These are phyloP conservation scores for Euphorbia pulcherrima DNA, from an alignment of 345 rosid species.

Conservation along the genomic window DNA sequence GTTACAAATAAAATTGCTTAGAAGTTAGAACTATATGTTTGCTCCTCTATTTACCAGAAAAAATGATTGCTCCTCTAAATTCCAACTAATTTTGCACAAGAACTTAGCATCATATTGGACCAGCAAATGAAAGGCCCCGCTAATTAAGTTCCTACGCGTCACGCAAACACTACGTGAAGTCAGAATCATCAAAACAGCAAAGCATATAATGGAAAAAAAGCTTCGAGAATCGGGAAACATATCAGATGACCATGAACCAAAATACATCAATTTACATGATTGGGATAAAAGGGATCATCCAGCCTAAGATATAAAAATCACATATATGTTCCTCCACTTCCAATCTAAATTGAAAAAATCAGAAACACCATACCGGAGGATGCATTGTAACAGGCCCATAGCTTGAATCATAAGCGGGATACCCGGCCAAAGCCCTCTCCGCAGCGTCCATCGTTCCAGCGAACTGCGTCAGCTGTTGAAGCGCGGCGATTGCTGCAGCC, in stretches of 20 bases:
- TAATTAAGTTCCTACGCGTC: neutral
- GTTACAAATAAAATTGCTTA: neutral
- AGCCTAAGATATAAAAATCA: constrained; percentile 1
- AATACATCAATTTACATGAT: neutral
- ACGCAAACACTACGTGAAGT: neutral
- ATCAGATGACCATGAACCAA: neutral
- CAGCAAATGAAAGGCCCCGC: neutral
- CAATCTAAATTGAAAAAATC: neutral
- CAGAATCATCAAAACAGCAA: no score
- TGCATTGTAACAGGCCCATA: constrained; percentile 9
- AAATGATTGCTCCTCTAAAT: no score
- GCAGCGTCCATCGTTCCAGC: constrained; percentile 27
- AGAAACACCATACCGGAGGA: constrained; percentile 18
- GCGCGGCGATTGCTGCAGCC: constrained; percentile 29
- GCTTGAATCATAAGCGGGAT: neutral
- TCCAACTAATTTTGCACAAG: neutral
- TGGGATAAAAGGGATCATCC: neutral
- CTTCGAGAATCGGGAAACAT: neutral
- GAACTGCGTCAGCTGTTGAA: constrained; percentile 28
- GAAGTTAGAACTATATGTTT: neutral
- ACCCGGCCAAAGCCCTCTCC: constrained; percentile 25
- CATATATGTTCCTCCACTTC: neutral
- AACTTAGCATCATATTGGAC: neutral
- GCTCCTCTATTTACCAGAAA: no score
- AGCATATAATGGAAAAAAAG: neutral